Evolutionary conservation across 2,329 filamentous ascomycete species (phyloP), one percentile per base, ranked within the genome.

Genomic region (Cercospora brassicicola): DNA sequence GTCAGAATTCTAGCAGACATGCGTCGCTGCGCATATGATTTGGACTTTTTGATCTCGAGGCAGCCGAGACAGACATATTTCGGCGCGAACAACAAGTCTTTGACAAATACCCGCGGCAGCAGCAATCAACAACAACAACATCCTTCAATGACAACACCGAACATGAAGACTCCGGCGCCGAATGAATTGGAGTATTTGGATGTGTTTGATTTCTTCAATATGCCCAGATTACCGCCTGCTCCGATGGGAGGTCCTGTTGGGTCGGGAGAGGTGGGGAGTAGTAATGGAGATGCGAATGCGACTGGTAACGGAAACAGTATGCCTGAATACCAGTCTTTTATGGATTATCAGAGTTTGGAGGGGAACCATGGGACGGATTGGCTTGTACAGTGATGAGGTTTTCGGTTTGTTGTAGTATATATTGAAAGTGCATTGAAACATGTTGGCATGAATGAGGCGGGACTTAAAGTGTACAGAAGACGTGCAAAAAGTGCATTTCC

Each of bases 151-250:
- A 76, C 79, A 3, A 78, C 78, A 1, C 78, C 68, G 72, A 51
- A 33, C 8, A 82, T 64, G 71, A 63, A 78, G 67, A 76, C 69
- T 59, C 91, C 92, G 0, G 91, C 89, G 9, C 87, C 91, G 1
- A 92, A 95, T 73, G 93, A 96, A 76, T 83, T 97, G 3, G 94
- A 96, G 77, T 96, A 96, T 77, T 83, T 97, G 2, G 93, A 97
- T 74, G 91, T 97, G 0, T 97, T 97, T 77, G 92, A 95, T 74
- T 97, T 96, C 77, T 97, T 97, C 84, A 97, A 97, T 77, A 89
- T 96, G 65, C 94, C 94, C 0, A 84, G 93, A 18, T 82, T 97
- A 26, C 86, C 86, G 0, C 78, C 78, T n/a, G 71, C 67, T 15
- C 72, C 75, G 1, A 71, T 73, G 20, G 70, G 42, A 13, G 65